These are phyloP conservation scores for Saturnispora silvae DNA, from an alignment of 805 yeast genomes.

Conservation along the genomic window DNA sequence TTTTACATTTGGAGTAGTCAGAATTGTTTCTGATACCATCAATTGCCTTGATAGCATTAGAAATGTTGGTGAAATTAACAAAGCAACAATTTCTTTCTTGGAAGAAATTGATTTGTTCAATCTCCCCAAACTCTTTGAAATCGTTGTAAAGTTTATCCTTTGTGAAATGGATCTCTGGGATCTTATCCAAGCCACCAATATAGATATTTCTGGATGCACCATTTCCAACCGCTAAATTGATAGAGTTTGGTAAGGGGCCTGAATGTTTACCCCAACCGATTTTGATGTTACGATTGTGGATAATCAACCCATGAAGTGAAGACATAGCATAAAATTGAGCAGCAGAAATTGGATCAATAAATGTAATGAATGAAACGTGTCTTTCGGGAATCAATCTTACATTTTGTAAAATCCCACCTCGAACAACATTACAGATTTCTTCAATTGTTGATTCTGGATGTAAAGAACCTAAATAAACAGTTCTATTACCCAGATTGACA, in stretches of 20 bases:
- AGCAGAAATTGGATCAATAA: slow-evolving; percentile 93
- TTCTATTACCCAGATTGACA: slow-evolving; percentile 82
- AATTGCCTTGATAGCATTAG: slow-evolving; percentile 84
- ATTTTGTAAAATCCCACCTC: slow-evolving; percentile 87
- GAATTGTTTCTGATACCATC: slow-evolving; percentile 76
- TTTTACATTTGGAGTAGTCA: slow-evolving; percentile 60
- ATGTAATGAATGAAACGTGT: slow-evolving; percentile 89
- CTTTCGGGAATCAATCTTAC: slow-evolving; percentile 73
- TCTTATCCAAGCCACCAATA: slow-evolving; percentile 46
- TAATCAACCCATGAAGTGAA: slow-evolving; percentile 77
- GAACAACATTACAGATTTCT: slow-evolving; percentile 90
- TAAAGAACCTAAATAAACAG: slow-evolving; percentile 82
- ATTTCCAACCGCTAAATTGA: slow-evolving; percentile 79
- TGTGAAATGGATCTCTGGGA: slow-evolving; percentile 22
- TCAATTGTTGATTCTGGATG: slow-evolving; percentile 83
- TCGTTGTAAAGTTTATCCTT: slow-evolving; percentile 50
- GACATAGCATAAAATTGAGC: slow-evolving; percentile 96
- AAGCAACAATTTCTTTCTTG: slow-evolving; percentile 82
- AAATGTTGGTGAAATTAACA: slow-evolving; percentile 82
- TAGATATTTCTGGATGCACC: slow-evolving; percentile 94
- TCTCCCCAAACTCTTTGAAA: slow-evolving; percentile 80
- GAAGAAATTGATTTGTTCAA: slow-evolving; percentile 86
- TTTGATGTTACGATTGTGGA: slow-evolving; percentile 76
- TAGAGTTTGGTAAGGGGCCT: slow-evolving; percentile 80
- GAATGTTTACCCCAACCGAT: slow-evolving; percentile 98